phyloP scores from a whole-genome alignment of 352 stramenopile genomes.

The Phytophthora fragariaefolia region DNA sequence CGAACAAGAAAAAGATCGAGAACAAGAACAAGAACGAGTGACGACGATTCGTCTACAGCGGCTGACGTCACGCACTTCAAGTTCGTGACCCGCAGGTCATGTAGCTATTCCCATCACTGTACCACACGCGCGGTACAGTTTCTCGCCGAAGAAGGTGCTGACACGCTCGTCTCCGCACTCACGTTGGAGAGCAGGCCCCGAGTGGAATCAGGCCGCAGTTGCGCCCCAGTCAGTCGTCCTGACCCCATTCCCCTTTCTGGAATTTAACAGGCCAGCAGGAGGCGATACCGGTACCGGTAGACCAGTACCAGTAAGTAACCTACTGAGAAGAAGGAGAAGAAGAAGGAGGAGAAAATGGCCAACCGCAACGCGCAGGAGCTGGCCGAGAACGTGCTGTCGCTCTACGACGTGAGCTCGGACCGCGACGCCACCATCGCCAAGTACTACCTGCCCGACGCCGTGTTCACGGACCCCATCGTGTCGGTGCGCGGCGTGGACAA shows the following conservation, averaged over 20 bases:
- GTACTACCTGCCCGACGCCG: constrained; percentile 77
- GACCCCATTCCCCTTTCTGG: neutral
- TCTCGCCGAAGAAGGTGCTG: constrained; percentile 11
- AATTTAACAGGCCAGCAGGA: neutral
- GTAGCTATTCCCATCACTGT: constrained; percentile 19
- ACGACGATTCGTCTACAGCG: constrained; percentile 4
- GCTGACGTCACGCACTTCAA: constrained; percentile 22
- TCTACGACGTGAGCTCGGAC: constrained; percentile 80
- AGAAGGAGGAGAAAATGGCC: constrained; percentile 44
- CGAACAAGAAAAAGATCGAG: too few species aligned
- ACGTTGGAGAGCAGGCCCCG: constrained; percentile 10
- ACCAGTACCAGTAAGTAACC: too few species aligned
- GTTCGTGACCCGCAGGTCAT: constrained; percentile 21
- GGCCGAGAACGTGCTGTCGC: constrained; percentile 80
- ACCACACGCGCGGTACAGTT: neutral
- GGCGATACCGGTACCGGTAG: too few species aligned
- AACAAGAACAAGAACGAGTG: too few species aligned
- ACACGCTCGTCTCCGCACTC: constrained; percentile 18
- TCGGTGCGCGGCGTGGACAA: constrained; percentile 78
- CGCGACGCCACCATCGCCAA: constrained; percentile 79
- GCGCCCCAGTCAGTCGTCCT: too few species aligned
- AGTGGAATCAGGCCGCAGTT: constrained; percentile 11
- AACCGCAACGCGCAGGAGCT: constrained; percentile 79
- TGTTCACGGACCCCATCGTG: constrained; percentile 84
- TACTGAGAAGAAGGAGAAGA: constrained; percentile 14